Base-by-base conservation (phyloP, 139 green algal genomes). In the Trebouxia sp. region DNA sequence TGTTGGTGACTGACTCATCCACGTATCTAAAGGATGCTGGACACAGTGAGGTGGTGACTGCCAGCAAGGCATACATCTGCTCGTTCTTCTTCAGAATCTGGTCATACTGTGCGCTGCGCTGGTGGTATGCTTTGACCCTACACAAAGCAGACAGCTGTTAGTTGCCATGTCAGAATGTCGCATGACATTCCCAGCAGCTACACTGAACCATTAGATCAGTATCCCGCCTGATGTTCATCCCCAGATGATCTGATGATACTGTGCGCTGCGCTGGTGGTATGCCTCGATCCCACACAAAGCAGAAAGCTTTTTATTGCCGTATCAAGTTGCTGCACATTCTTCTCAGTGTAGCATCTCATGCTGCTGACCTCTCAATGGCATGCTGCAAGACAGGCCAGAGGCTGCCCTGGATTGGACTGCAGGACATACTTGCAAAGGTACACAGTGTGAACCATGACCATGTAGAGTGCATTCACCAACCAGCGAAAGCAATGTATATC, bases 81-180 rank as follows among this genome's bases (percentile, higher is more conserved):
- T 99, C 97, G 78, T 98, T 98, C 87, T 98, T 98, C 87, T 98
- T 98, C 66, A 98, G 80, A n/a, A 99, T 94, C 83, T 93, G 90
- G 39, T 92, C 89, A 75, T 93, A 93, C 78, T 88, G 87, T 0
- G 88, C 80, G 55, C 88, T 92, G 65, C 87, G 83, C n/a, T 80
- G 50, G 78, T 95, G 90, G 65, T 89, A 88, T 75, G 87, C 80
- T 88, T 97, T 96, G 43, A 93, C 91, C 70, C 92, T 90, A 75
- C 74, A 45, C n/a, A n/a, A n/a, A n/a, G n/a, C n/a, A n/a, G n/a
- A n/a, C n/a, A n/a, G n/a, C n/a, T n/a, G n/a, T n/a, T n/a, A n/a
- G n/a, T n/a, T n/a, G n/a, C n/a, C n/a, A n/a, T n/a, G n/a, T n/a
- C n/a, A n/a, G n/a, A n/a, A n/a, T n/a, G n/a, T n/a, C n/a, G n/a